Evolutionary conservation across 768 basidiomycete species (phyloP).

Genomic region (Leccinum pellstonianum): DNA sequence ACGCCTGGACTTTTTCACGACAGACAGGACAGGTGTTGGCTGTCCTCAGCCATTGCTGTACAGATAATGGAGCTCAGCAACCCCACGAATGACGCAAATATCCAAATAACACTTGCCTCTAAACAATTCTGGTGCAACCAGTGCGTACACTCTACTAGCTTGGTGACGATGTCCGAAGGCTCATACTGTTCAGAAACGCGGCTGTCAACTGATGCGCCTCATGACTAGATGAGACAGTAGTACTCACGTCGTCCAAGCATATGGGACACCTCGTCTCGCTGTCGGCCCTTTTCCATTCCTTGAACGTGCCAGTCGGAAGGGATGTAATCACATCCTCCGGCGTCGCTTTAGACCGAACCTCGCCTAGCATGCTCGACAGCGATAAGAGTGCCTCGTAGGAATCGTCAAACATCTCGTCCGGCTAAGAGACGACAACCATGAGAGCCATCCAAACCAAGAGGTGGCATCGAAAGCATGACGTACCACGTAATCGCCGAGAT

Average conservation of each 20-base stretch:
- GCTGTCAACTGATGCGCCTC: neutral
- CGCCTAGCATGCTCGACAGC: slow-evolving; percentile 59
- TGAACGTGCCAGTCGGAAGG: slow-evolving; percentile 60
- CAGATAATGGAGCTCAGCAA: slow-evolving; percentile 3
- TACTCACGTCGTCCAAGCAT: slow-evolving; percentile 77
- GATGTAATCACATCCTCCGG: slow-evolving; percentile 58
- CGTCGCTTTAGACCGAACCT: slow-evolving; percentile 64
- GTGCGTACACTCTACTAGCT: slow-evolving; percentile 68
- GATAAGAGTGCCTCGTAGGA: slow-evolving; percentile 72
- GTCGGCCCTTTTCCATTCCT: slow-evolving; percentile 64
- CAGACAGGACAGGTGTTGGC: slow-evolving; percentile 83
- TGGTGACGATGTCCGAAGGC: slow-evolving; percentile 59
- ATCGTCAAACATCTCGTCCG: slow-evolving; percentile 72
- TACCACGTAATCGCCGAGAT: slow-evolving; percentile 52
- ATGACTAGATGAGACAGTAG: neutral
- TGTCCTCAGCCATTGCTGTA: slow-evolving; percentile 75
- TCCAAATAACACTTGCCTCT: slow-evolving; percentile 44
- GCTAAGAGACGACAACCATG: slow-evolving; percentile 36
- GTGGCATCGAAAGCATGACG: slow-evolving; percentile 20
- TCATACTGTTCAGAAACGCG: slow-evolving; percentile 49
- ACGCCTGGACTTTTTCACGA: slow-evolving; percentile 52
- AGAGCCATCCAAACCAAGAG: slow-evolving; percentile 9
- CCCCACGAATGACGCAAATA: neutral
- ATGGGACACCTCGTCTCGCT: slow-evolving; percentile 80
- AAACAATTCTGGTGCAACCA: slow-evolving; percentile 81